A percentile compares a stretch with the other conserved stretches of the same genome.
Conservation (phyloP, 306 rosid genomes). For the Begonia masoniana region DNA sequence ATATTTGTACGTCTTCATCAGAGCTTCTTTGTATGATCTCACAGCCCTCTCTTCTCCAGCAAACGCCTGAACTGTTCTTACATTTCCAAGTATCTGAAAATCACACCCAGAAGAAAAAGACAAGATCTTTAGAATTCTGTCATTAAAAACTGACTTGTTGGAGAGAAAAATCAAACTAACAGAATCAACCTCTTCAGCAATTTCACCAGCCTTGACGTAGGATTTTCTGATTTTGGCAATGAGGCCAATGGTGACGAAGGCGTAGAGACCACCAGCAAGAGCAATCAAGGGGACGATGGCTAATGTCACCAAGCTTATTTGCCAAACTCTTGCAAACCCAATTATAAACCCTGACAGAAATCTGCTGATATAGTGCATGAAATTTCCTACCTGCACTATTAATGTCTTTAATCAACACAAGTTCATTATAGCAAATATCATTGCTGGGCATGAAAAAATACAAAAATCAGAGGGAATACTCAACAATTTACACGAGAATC, state of each 20-base stretch:
- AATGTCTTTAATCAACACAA: not conserved
- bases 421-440: not conserved
- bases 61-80: slow-evolving; percentile 94
- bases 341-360: slow-evolving; percentile 61
- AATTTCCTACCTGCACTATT: slow-evolving; percentile 67
- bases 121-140: not conserved
- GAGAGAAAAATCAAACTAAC: not conserved
- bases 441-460: too few species aligned
- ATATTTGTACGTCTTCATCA: slow-evolving; percentile 48
- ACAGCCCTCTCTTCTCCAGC: slow-evolving; percentile 91
- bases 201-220: slow-evolving; percentile 88
- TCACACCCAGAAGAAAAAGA: not conserved
- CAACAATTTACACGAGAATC: too few species aligned
- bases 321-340: slow-evolving; percentile 92
- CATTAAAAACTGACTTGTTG: not conserved
- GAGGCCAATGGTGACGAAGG: slow-evolving; percentile 71
- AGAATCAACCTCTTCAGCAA: slow-evolving; percentile 77
- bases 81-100: slow-evolving; percentile 75
- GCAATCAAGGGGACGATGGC: slow-evolving; percentile 91
- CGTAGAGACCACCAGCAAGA: slow-evolving; percentile 87
- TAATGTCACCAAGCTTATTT: slow-evolving; percentile 78
- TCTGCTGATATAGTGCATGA: slow-evolving; percentile 86
- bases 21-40: slow-evolving; percentile 54
- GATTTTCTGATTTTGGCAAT: slow-evolving; percentile 65
- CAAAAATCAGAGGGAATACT: too few species aligned